A percentile compares a stretch with the other conserved stretches of the same genome.
phyloP scores from a whole-genome alignment of 225 moss, liverwort and hornwort genomes.

The Pseudoscleropodium purum region DNA sequence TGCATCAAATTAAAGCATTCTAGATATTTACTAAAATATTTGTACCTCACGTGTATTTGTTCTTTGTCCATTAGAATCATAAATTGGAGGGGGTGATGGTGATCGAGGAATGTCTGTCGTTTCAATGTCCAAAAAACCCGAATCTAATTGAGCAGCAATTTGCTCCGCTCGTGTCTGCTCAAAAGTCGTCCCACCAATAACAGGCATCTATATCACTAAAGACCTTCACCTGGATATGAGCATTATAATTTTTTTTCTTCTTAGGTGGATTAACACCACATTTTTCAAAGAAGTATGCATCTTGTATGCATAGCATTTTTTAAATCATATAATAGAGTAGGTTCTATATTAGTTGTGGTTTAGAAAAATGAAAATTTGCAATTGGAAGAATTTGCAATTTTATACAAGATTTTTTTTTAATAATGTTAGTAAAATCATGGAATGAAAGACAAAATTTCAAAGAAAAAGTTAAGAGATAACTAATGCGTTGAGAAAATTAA shows the following conservation, averaged over 20 bases:
- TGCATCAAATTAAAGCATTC: not conserved
- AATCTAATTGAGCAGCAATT: slow-evolving; percentile 89
- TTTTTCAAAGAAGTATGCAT: not conserved
- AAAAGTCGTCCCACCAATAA: slow-evolving; percentile 96
- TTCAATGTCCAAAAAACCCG: slow-evolving; percentile 60
- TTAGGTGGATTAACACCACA: slow-evolving; percentile 32
- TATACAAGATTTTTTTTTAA: accelerated
- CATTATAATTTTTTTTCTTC: slow-evolving; percentile 30
- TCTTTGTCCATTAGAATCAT: slow-evolving; percentile 76
- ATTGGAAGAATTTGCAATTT: not conserved
- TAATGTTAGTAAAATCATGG: not conserved
- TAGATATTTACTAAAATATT: not conserved
- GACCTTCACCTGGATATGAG: slow-evolving; percentile 86
- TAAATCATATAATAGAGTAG: not conserved
- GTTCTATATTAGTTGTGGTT: not conserved
- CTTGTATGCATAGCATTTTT: not conserved
- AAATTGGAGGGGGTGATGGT: slow-evolving; percentile 86
- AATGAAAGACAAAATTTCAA: not conserved
- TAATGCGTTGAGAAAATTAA: not conserved
- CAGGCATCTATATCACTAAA: slow-evolving; percentile 88
- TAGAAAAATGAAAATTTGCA: no score
- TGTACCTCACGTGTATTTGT: slow-evolving; percentile 76
- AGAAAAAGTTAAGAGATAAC: not conserved
- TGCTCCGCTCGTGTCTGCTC: slow-evolving; percentile 99
- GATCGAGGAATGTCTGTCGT: slow-evolving; percentile 40